Base-by-base conservation (phyloP, 2,329 filamentous ascomycete species). In the Ceratocystis alfenasii region DNA sequence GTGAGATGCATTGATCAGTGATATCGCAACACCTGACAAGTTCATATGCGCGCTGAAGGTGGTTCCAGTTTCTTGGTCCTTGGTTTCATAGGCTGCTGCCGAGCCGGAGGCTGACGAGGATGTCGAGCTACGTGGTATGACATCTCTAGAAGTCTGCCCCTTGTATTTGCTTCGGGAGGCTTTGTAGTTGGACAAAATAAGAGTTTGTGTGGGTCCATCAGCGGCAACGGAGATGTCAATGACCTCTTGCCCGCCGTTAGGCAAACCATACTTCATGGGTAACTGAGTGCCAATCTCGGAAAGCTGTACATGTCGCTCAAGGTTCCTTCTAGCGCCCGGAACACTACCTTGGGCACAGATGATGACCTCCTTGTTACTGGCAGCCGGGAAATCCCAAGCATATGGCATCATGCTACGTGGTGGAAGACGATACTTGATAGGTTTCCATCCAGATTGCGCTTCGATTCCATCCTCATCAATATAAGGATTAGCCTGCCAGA, bases 321-420 rank as follows among this genome's bases (percentile, higher is more conserved):
- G 90, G 7, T 53, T 66, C 10, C 44, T 17, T 20, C 60, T 53
- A 20, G 28, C 12, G 17, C 64, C 50, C 12, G 46, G 36, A 28
- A 45, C 61, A 44, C 28, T 61, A 68, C 86, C 86, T 71, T 87
- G 85, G 6, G 87, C 87, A 64, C 80, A 86, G 72, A 99, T 85
- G 62, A 97, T 85, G 48, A 99, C 83, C 74, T 96, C 94, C 72
- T 94, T 95, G 76, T 90, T 88, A 77, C 95, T 96, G n/a, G 91
- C 92, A 1, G 94, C 93, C 0, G 94, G 95, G 76, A 96, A 99
- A 73, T 99, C 95, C 94, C 94, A 99, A 1, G 94, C 93, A 72
- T 99, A 99, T 0, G 95, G 94, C 94, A 99, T 99, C 75, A 99
- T 96, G 75, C 93, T 97, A 68, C 94, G 83, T 12, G 93, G 87